phyloP scores from a whole-genome alignment of 495 filamentous ascomycete species.

The Penicillium verhagenii region DNA sequence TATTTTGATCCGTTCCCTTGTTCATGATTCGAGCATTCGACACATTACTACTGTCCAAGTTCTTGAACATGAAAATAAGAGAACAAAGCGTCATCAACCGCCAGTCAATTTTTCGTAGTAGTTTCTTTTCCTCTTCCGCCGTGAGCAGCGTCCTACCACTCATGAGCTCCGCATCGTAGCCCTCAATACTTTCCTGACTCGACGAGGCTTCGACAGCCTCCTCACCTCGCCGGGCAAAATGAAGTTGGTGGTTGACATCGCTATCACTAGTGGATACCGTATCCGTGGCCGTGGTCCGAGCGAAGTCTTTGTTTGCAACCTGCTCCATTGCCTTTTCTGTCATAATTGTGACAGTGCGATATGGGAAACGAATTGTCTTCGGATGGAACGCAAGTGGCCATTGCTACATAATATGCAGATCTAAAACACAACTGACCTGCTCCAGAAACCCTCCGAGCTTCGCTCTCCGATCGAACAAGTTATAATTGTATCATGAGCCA shows the following conservation, averaged over 20 bases:
- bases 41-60: slow-evolving; percentile 41
- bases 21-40: slow-evolving; percentile 45
- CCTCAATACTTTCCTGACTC: slow-evolving; percentile 30
- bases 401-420: no score
- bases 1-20: slow-evolving; percentile 35
- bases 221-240: slow-evolving; percentile 20
- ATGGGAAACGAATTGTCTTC: neutral
- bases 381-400: neutral
- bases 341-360: neutral
- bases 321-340: neutral
- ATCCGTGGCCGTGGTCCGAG: neutral
- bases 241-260: slow-evolving; percentile 22
- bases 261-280: slow-evolving; percentile 11
- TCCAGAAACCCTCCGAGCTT: neutral
- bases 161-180: slow-evolving; percentile 44
- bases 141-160: slow-evolving; percentile 36
- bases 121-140: slow-evolving; percentile 39
- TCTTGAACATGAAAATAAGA: slow-evolving; percentile 47
- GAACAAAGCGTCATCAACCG: slow-evolving; percentile 43
- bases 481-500: neutral
- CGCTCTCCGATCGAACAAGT: neutral
- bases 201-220: slow-evolving; percentile 19
- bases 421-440: no score
- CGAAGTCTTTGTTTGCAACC: neutral
- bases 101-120: slow-evolving; percentile 47